These are phyloP conservation scores for Aureobasidium subglaciale DNA, from an alignment of 2,329 filamentous ascomycete species.

Conservation along the genomic window DNA sequence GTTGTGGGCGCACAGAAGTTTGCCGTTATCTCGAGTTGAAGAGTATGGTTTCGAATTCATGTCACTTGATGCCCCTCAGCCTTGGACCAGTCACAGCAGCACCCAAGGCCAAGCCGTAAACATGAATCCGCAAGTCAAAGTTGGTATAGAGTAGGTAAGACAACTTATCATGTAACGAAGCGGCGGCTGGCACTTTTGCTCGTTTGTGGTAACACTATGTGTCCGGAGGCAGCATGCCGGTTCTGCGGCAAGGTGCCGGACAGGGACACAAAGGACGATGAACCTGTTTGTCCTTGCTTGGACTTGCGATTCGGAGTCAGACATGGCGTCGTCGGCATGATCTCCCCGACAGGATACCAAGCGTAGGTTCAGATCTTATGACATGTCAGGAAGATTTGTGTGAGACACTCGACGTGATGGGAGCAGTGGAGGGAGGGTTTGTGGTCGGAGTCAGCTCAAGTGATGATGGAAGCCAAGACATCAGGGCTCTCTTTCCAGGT, in stretches of 20 bases:
- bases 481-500: neutral
- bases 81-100: neutral
- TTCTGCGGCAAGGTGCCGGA: neutral
- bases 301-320: neutral
- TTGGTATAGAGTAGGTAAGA: no score
- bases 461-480: neutral
- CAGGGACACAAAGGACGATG: neutral
- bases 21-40: neutral
- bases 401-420: neutral
- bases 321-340: neutral
- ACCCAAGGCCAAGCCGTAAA: neutral
- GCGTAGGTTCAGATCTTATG: neutral
- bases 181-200: neutral
- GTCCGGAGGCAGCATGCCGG: neutral
- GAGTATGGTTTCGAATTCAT: neutral
- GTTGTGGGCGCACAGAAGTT: neutral
- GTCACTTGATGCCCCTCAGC: neutral
- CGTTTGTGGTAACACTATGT: conserved; percentile 7
- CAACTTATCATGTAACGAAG: conserved; percentile 5
- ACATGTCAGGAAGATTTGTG: neutral
- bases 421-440: neutral
- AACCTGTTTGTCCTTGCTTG: conserved; percentile 10
- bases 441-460: neutral
- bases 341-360: neutral
- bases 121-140: no score